Conservation (phyloP, 1,284 basidiomycete species). For the Rhodotorula mucilaginosa region DNA sequence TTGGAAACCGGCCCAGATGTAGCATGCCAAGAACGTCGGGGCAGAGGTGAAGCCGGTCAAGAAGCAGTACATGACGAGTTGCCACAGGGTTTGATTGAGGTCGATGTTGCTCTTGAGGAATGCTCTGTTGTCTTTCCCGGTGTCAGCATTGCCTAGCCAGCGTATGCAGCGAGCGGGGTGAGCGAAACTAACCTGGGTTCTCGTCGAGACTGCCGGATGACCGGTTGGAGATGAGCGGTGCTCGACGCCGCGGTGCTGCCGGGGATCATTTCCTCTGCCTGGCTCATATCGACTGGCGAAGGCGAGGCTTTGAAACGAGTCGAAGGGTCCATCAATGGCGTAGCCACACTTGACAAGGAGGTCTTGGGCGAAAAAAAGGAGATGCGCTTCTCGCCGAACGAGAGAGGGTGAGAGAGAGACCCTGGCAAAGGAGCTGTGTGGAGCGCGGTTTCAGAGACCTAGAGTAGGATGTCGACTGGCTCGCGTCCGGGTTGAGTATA, state of each 20-base stretch:
- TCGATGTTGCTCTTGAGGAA: slow-evolving; percentile 60
- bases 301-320: neutral
- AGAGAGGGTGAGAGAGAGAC: neutral
- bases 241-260: neutral
- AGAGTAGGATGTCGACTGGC: no score
- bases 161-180: no score
- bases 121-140: neutral
- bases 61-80: slow-evolving; percentile 73
- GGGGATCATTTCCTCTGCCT: neutral
- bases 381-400: neutral
- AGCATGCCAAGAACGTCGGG: slow-evolving; percentile 71
- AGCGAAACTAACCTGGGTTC: neutral
- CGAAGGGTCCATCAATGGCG: neutral
- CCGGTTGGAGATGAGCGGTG: neutral
- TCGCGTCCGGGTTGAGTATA: no score
- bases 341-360: neutral
- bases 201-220: neutral
- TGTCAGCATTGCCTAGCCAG: neutral
- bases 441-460: no score
- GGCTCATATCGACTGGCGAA: neutral
- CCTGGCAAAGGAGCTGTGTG: no score
- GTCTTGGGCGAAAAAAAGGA: neutral
- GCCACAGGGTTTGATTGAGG: slow-evolving; percentile 58
- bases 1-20: slow-evolving; percentile 84
- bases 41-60: slow-evolving; percentile 64